Evolutionary conservation across 768 basidiomycete genomes (phyloP).

Genomic region (Suillus brevipes): DNA sequence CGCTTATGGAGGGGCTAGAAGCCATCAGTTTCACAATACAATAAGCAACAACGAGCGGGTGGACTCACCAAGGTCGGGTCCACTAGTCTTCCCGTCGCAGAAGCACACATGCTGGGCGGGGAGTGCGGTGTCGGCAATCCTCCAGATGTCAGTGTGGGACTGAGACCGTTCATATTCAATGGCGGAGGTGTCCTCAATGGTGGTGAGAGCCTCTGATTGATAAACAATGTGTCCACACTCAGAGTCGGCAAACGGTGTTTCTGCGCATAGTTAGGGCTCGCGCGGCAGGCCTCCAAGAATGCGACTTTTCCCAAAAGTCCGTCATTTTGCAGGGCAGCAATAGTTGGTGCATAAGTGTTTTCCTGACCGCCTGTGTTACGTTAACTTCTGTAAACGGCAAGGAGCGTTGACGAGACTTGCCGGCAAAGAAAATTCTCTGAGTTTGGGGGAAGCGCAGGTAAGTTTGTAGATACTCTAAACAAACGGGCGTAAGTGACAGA

Average conservation of each 20-base stretch:
- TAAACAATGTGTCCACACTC: conserved; percentile 51
- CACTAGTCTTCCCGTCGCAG: conserved; percentile 38
- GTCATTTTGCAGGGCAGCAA: conserved; percentile 57
- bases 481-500: conserved; percentile 10
- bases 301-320: conserved; percentile 68
- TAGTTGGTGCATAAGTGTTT: conserved; percentile 54
- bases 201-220: conserved; percentile 29
- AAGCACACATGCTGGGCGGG: conserved; percentile 39
- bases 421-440: conserved; percentile 69
- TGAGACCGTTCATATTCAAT: conserved; percentile 42
- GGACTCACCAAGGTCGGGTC: conserved; percentile 63
- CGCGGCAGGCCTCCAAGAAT: conserved; percentile 51
- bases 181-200: conserved; percentile 46
- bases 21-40: conserved; percentile 10
- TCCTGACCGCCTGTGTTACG: conserved; percentile 53
- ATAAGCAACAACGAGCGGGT: conserved; percentile 7
- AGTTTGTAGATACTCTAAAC: conserved; percentile 67
- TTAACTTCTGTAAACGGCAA: conserved; percentile 7
- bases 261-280: conserved; percentile 43
- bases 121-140: conserved; percentile 72
- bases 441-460: conserved; percentile 75
- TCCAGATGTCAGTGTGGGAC: conserved; percentile 49
- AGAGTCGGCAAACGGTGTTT: conserved; percentile 54
- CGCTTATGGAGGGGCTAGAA: conserved; percentile 75
- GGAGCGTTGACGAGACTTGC: conserved; percentile 36